phyloP scores from a whole-genome alignment of 116 monocot species.

The Thalassia testudinum region DNA sequence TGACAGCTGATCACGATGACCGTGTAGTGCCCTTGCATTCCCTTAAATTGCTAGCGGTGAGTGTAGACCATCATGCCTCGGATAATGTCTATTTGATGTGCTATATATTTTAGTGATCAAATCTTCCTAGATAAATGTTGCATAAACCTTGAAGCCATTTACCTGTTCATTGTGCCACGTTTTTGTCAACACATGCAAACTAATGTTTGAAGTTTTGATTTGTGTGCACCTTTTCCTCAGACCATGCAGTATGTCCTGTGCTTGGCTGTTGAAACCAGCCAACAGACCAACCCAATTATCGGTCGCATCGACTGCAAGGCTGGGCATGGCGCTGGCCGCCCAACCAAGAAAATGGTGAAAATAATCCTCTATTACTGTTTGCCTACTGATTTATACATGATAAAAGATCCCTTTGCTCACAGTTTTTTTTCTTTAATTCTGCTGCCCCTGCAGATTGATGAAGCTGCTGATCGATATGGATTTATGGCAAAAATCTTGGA shows the following conservation, averaged over 20 bases:
- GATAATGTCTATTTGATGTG: no score
- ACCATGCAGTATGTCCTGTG: conserved; percentile 78
- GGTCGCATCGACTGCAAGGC: conserved; percentile 58
- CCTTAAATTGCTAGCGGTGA: conserved; percentile 84
- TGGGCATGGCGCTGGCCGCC: conserved; percentile 73
- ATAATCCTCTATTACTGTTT: not conserved
- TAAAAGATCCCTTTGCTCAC: no score
- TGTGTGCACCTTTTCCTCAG: conserved; percentile 8
- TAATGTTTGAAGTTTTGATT: not conserved
- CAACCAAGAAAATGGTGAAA: conserved; percentile 61
- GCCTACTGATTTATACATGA: no score
- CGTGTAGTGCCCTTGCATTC: conserved; percentile 93
- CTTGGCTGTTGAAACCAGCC: conserved; percentile 45
- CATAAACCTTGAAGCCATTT: no score
- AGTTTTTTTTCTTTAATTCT: not conserved
- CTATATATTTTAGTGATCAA: no score
- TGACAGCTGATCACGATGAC: conserved; percentile 98
- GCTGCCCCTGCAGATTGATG: conserved; percentile 81
- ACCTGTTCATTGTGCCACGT: no score
- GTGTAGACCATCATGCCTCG: conserved; percentile 1
- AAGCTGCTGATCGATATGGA: conserved; percentile 75
- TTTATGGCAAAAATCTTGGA: conserved; percentile 83
- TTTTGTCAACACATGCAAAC: no score
- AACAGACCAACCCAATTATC: conserved; percentile 70
- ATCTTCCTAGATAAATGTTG: no score